A percentile compares a stretch with the other conserved stretches of the same genome.
Conservation (phyloP, 2,329 filamentous ascomycete genomes). For the Arthrobotrys conoides region DNA sequence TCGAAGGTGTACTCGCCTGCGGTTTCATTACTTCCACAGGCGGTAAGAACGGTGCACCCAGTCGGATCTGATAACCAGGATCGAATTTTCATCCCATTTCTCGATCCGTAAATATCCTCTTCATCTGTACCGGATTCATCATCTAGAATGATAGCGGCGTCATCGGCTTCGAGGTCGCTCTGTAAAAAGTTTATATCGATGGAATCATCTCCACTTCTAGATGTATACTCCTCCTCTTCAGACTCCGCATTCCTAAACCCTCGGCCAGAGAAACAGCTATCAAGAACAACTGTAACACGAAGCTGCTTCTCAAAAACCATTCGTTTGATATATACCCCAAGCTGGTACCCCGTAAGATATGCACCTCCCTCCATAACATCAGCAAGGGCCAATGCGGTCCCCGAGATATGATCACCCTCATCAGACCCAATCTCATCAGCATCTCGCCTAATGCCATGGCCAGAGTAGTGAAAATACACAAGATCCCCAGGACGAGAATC, state of each 20-base stretch:
- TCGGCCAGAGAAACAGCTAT: slow-evolving; percentile 46
- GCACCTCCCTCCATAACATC: slow-evolving; percentile 32
- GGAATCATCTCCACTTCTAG: neutral
- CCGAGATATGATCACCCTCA: slow-evolving; percentile 15
- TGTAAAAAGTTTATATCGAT: neutral
- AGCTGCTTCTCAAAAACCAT: slow-evolving; percentile 34
- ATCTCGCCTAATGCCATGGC: slow-evolving; percentile 35
- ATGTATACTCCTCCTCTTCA: neutral
- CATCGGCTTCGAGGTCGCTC: neutral
- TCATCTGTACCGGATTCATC: neutral
- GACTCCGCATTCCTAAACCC: slow-evolving; percentile 5
- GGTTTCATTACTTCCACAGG: slow-evolving; percentile 32
- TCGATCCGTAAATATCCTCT: neutral
- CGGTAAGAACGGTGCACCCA: slow-evolving; percentile 42
- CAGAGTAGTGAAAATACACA: slow-evolving; percentile 46
- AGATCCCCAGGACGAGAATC: slow-evolving; percentile 23
- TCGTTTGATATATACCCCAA: slow-evolving; percentile 18
- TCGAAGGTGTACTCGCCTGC: slow-evolving; percentile 21
- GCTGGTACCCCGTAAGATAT: slow-evolving; percentile 34
- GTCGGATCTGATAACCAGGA: slow-evolving; percentile 39
- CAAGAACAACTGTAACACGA: slow-evolving; percentile 26
- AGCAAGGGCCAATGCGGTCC: slow-evolving; percentile 35
- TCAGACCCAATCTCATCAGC: neutral
- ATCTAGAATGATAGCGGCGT: neutral
- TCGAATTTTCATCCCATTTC: neutral